Evolutionary conservation across 192 early-diverging fungal species (phyloP).

Genomic region (Umbelopsis isabellina): DNA sequence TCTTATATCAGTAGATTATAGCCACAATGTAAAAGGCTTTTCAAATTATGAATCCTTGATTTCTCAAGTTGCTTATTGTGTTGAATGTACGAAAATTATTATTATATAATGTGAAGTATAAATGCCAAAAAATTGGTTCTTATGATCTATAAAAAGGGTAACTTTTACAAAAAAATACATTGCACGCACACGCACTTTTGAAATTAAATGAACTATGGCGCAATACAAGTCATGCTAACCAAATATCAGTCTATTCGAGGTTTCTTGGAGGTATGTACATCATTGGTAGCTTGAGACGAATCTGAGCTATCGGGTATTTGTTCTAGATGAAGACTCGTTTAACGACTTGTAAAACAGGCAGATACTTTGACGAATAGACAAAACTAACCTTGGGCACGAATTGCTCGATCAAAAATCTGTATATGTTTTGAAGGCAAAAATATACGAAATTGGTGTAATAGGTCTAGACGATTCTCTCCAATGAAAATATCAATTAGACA

Average conservation of each 20-base stretch:
- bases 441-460: slow-evolving; percentile 6
- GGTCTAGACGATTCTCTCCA: slow-evolving; percentile 9
- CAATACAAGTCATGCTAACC: neutral
- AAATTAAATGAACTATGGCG: neutral
- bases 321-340: neutral
- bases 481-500: slow-evolving; percentile 14
- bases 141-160: too few species aligned
- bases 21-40: too few species aligned
- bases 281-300: neutral
- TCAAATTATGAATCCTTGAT: too few species aligned
- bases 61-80: too few species aligned
- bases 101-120: too few species aligned
- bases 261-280: neutral
- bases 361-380: neutral
- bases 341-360: neutral
- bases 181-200: too few species aligned
- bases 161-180: too few species aligned
- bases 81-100: too few species aligned
- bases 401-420: slow-evolving; percentile 9
- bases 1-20: too few species aligned
- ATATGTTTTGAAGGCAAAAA: slow-evolving; percentile 20
- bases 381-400: slow-evolving; percentile 13
- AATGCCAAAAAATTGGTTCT: too few species aligned
- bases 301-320: neutral
- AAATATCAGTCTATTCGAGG: neutral